Evolutionary conservation across 805 yeast genomes (phyloP), one percentile per base, ranked within the genome.

Genomic region (Yamadazyma paraphyllophila): DNA sequence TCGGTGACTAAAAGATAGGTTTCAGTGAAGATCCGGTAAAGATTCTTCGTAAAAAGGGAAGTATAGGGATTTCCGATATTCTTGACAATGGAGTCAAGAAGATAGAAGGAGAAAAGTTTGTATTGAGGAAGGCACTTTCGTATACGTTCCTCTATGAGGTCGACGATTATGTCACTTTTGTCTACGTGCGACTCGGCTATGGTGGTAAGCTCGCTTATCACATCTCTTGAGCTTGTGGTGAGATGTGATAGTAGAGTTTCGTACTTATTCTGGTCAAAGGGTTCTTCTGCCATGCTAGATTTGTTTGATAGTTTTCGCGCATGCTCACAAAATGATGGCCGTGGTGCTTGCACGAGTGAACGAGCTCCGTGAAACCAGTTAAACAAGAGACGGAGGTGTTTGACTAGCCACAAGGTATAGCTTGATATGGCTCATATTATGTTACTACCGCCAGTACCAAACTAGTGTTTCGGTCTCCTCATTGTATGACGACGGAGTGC

Each of bases 1-100:
- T 71, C 74, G 31, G 70, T 62, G 37, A 69, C 73, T 36, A 70
- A 58, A 43, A 63, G 54, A 52, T 69, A 71, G 2, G 71, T 61
- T 43, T 68, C 73, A 2, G 72, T 64, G 54, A 69, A 71, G 37
- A 58, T 56, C 42, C 58, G 58, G 55, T 61, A 69, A 34, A 71
- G 52, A 42, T 63, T 62, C 16, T 56, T 48, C 34, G 67, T 66
- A 51, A 71, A 70, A 41, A 70, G 52, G 38, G 67, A 47, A 49
- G 69, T 69, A 56, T 69, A 71, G 7, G 77, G 77, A 46, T 65
- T 70, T 12, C 77, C 76, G 26, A 71, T 60, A 53, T 65, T 69
- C 47, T 71, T 71, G 54, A 69, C 61, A 24, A 71, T 68, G 31
- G 73, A 67, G 53, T 71, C 77, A 58, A 71, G 50, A 39, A 71